A percentile compares a stretch with the other conserved stretches of the same genome.
Conservation (phyloP, 2,329 filamentous ascomycete genomes). For the Penicillium oxalicum region DNA sequence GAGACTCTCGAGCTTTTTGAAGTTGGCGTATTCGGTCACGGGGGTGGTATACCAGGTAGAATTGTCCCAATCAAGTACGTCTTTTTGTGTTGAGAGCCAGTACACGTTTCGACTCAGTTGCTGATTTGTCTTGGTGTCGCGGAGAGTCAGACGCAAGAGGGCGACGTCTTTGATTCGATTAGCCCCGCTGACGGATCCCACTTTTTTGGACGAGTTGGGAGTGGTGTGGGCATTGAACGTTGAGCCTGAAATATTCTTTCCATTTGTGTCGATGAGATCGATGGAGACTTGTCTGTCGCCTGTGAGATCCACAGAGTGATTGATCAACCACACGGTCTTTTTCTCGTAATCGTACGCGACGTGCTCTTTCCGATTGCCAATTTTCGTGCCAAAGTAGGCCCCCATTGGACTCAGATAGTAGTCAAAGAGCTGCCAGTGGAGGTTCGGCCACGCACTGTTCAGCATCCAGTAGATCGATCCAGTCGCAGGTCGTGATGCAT, state of each 20-base stretch:
- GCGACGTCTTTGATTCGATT: constrained; percentile 38
- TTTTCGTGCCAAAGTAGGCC: constrained; percentile 55
- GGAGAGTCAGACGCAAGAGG: constrained; percentile 49
- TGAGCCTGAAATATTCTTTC: constrained; percentile 38
- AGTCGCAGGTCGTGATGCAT: constrained; percentile 48
- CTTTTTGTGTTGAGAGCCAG: constrained; percentile 47
- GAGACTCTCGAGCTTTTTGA: constrained; percentile 42
- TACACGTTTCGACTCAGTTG: constrained; percentile 55
- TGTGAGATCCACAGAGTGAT: constrained; percentile 42
- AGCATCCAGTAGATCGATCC: constrained; percentile 64
- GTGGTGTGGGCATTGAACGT: constrained; percentile 31
- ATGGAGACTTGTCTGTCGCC: constrained; percentile 43
- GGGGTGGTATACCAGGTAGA: constrained; percentile 58
- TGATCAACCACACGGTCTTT: constrained; percentile 47
- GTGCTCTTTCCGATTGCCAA: constrained; percentile 47
- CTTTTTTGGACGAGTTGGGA: constrained; percentile 43
- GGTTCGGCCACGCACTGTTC: constrained; percentile 58
- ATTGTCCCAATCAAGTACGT: constrained; percentile 51
- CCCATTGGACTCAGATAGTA: constrained; percentile 56
- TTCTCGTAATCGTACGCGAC: constrained; percentile 51
- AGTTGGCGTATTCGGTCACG: constrained; percentile 47
- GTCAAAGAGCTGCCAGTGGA: constrained; percentile 62
- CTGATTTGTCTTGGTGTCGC: constrained; percentile 20
- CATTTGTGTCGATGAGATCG: constrained; percentile 47
- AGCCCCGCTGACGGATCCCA: constrained; percentile 30